phyloP scores from a whole-genome alignment of 1,139 yeast species.

The Protomyces lactucae-debilis region DNA sequence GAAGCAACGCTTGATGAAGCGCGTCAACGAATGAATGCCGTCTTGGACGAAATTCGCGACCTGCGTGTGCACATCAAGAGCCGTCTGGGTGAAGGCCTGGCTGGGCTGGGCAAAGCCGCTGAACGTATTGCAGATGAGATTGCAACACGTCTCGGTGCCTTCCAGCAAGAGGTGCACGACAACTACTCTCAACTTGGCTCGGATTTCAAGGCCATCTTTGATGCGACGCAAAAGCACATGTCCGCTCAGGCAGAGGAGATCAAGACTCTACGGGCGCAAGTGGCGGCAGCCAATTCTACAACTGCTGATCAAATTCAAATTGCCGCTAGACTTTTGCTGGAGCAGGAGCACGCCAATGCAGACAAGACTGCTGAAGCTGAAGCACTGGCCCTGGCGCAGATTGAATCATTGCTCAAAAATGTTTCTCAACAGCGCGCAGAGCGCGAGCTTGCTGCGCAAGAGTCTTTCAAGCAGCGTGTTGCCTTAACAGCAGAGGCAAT shows the following conservation, averaged over 20 bases:
- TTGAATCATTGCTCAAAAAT: constrained; percentile 1
- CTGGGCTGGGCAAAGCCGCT: constrained; percentile 30
- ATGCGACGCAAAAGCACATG: constrained; percentile 32
- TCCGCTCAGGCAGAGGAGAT: constrained; percentile 32
- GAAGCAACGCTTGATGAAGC: constrained; percentile 29
- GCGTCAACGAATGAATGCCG: constrained; percentile 31
- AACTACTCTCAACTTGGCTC: constrained; percentile 34
- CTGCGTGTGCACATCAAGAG: constrained; percentile 34
- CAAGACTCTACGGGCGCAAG: constrained; percentile 31
- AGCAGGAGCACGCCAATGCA: constrained; percentile 13
- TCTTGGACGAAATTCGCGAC: constrained; percentile 32
- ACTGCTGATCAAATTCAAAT: constrained; percentile 24
- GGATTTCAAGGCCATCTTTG: constrained; percentile 34
- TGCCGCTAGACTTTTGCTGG: neutral
- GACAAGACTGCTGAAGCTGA: constrained; percentile 17
- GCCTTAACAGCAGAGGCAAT: neutral
- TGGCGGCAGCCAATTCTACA: constrained; percentile 25
- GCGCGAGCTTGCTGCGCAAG: neutral
- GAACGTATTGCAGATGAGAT: constrained; percentile 33
- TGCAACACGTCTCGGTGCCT: constrained; percentile 31
- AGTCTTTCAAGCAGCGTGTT: neutral
- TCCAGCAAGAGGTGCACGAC: constrained; percentile 33
- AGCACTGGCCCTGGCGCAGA: neutral
- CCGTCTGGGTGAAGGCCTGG: constrained; percentile 33
- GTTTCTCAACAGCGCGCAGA: neutral